Percentiles rank a stretch among this genome's conserved stretches.
Evolutionary conservation across 2,329 filamentous ascomycete genomes (phyloP).

Genomic region (Botrytis tulipae): DNA sequence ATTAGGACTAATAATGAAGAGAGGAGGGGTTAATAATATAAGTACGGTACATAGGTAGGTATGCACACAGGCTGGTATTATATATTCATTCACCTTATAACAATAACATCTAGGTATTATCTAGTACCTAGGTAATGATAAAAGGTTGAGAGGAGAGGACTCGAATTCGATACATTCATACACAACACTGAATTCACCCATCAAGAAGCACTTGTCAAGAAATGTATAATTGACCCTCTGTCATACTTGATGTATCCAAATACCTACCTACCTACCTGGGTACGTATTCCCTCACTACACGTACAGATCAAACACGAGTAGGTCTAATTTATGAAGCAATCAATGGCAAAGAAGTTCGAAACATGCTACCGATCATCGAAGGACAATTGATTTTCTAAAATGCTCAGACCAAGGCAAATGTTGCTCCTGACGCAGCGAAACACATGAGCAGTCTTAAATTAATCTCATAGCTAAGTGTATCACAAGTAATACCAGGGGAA

Average conservation of each 20-base stretch:
- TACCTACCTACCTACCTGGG: neutral
- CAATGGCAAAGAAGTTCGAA: neutral
- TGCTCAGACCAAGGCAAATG: neutral
- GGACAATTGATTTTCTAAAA: neutral
- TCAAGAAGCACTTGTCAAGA: neutral
- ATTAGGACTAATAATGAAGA: neutral
- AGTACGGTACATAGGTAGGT: neutral
- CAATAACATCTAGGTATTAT: neutral
- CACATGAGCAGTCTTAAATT: neutral
- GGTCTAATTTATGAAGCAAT: neutral
- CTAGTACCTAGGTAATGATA: too few species aligned
- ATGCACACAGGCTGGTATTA: neutral
- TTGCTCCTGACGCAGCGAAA: neutral
- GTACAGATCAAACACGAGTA: neutral
- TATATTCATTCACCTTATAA: neutral
- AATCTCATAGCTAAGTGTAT: neutral
- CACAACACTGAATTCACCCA: neutral
- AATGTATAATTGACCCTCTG: neutral
- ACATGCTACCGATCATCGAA: neutral
- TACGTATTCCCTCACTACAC: neutral
- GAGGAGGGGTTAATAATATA: neutral
- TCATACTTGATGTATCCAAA: neutral
- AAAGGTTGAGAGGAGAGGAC: neutral
- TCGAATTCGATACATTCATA: neutral
- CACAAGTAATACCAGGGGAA: neutral